Evolutionary conservation across 306 rosid species (phyloP).

Genomic region (Quillaja saponaria): DNA sequence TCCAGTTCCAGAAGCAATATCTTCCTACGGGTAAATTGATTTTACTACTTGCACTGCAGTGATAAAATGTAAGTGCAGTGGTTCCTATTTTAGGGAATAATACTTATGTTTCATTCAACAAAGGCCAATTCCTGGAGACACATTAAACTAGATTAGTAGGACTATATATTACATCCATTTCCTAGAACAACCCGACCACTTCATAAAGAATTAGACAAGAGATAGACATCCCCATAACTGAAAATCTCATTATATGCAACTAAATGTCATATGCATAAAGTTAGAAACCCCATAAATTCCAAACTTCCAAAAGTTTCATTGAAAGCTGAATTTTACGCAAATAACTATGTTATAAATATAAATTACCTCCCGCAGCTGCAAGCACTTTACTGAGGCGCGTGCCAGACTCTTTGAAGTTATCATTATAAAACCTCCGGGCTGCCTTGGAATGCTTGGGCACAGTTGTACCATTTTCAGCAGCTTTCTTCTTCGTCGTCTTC

Average conservation of each 20-base stretch:
- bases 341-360: background rate
- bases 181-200: background rate
- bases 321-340: background rate
- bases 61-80: no score
- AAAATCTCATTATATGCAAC: background rate
- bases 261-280: background rate
- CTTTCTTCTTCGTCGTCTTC: slow-evolving; percentile 35
- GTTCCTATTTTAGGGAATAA: no score
- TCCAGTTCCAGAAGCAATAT: no score
- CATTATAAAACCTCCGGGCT: slow-evolving; percentile 76
- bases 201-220: background rate
- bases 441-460: slow-evolving; percentile 79
- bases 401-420: slow-evolving; percentile 58
- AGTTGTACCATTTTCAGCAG: slow-evolving; percentile 17
- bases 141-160: background rate
- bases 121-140: no score
- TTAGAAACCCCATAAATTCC: background rate
- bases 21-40: background rate
- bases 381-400: slow-evolving; percentile 91
- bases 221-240: background rate
- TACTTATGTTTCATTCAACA: no score
- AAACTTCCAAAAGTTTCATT: background rate
- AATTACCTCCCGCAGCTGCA: slow-evolving; percentile 87
- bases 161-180: background rate
- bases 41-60: no score